Percentiles rank a stretch among this genome's conserved stretches.
phyloP scores from a whole-genome alignment of 768 basidiomycete species.

The Termitomyces sp. region DNA sequence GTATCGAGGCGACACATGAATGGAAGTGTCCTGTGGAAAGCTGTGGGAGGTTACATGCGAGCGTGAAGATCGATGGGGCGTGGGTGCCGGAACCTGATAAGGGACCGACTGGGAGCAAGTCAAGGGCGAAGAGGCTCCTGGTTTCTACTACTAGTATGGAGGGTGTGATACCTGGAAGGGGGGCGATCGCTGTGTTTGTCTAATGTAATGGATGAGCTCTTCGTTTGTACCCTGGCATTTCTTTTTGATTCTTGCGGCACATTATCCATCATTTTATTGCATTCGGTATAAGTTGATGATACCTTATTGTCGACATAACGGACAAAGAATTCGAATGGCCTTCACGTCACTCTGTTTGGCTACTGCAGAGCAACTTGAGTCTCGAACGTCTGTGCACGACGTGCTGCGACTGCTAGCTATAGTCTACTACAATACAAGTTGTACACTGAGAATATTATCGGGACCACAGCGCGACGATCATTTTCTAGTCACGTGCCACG shows the following conservation, averaged over 20 bases:
- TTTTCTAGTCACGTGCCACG: too few species aligned
- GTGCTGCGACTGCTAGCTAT: too few species aligned
- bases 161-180: slow-evolving; percentile 22
- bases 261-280: neutral
- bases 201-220: slow-evolving; percentile 14
- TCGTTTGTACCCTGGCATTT: neutral
- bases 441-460: too few species aligned
- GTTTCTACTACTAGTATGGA: neutral
- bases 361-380: neutral
- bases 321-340: too few species aligned
- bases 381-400: too few species aligned
- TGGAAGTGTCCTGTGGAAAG: slow-evolving; percentile 65
- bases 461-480: too few species aligned
- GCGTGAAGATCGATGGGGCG: slow-evolving; percentile 51
- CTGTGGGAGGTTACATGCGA: slow-evolving; percentile 53
- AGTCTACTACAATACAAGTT: too few species aligned
- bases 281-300: too few species aligned
- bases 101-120: slow-evolving; percentile 1
- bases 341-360: too few species aligned
- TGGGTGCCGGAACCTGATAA: slow-evolving; percentile 51
- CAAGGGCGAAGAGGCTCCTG: slow-evolving; percentile 11
- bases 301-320: too few species aligned
- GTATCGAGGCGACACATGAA: slow-evolving; percentile 46
- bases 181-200: slow-evolving; percentile 42
- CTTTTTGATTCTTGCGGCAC: neutral